Evolutionary conservation across 345 rosid species (phyloP), one percentile per base, ranked within the genome.

Genomic region (Limnanthes douglasii): DNA sequence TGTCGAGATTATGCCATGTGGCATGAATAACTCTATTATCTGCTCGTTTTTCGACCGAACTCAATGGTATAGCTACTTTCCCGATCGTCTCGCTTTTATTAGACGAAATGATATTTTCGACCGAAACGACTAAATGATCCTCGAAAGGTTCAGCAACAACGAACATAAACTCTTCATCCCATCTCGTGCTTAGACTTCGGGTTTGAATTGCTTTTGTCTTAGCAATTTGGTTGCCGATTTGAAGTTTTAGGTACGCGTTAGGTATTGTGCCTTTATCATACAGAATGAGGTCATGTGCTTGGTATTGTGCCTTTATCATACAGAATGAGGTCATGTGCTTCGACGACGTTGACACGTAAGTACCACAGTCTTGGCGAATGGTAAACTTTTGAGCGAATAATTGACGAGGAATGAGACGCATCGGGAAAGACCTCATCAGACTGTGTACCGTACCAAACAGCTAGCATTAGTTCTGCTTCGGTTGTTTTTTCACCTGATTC

Each of bases 371-470:
- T 67, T 4, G 99, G 99, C 10, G 99, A 78, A 40, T 75, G 78
- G 47, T 92, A 92, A 9, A 92, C 96, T 55, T 92, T 92, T 0
- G 96, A 78, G 14, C 90, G 82, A 23, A 50, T 38, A 34, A 58
- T 59, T 11, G 68, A 37, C 5, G 74, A 54, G 43, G 73, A 46
- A 27, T 80, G 74, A 21, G 69, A 32, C 1, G 94, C 94, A 28
- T 85, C 93, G 0, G 90, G 67, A 54, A 85, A 92, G 26, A 93
- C 77, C 57, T 81, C 99, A 26, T 92, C 96, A 2, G 96, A 96
- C 42, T 85, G 99, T 9, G 96, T 85, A 31, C 99, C 99, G 57
- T 63, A 70, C 99, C 99, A 92, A 34, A 92, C 93, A 1, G 96
- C 78, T 18, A 85, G 54, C 99, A 92, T 92, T 50, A 92, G 33